Base-by-base conservation (phyloP, 495 filamentous ascomycete genomes). In the Penicillium desertorum region DNA sequence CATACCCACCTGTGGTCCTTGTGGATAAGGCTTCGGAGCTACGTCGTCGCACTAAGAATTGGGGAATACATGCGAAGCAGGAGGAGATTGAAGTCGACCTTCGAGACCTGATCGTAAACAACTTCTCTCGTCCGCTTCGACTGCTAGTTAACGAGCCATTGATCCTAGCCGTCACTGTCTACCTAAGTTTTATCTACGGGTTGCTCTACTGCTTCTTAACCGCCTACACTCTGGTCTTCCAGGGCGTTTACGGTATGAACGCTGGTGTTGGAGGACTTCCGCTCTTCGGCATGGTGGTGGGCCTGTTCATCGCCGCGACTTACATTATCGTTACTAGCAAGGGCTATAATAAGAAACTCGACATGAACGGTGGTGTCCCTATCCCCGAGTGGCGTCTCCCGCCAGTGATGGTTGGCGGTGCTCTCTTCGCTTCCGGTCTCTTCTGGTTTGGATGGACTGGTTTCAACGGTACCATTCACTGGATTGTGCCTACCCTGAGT, bases 51-150 rank as follows among this genome's bases (percentile, higher is more conserved):
- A 96, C 91, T 1, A 83, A 85, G 66, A 94, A 96, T 75, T 96
- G 92, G 91, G 90, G 90, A 45, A 95, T 97, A 61, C 92, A 96
- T 72, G 92, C 92, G 41, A 92, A 91, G 69, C 90, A 96, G 69
- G 92, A 96, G 64, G 90, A 96, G 74, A 91, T 95, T 59, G 91
- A 95, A 69, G 80, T 97, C 53, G 88, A 94, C 71, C 78, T 95
- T 62, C 71, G 76, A 19, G 88, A 93, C 45, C 68, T 81, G 46
- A 63, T 72, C 6, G 44, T 68, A 2, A 72, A 72, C 57, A 72
- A 72, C 50, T 70, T 72, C 22, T 71, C 68, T 5, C 68, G 68
- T 37, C 69, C 69, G 3, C 51, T 72, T 8, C 62, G 60, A 4
- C 56, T 72, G 27, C 54, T 72, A 2, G 29, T 72, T 43, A 51